A percentile compares a stretch with the other conserved stretches of the same genome.
Conservation (phyloP, 1,284 basidiomycete species). For the Pholiota adiposa region DNA sequence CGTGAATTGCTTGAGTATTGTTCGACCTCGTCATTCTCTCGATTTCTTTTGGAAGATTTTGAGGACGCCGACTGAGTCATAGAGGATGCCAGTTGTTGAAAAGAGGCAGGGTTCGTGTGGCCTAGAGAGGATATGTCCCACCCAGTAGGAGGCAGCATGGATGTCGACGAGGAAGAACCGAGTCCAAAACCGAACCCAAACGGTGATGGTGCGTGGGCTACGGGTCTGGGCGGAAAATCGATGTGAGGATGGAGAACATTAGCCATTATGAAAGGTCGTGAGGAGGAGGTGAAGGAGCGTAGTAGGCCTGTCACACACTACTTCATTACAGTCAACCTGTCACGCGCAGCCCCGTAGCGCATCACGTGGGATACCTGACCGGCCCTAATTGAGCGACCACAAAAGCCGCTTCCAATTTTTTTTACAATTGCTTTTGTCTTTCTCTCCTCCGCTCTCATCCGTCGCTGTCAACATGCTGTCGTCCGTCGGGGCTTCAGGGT, state of each 20-base stretch:
- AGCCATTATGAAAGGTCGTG: conserved; percentile 55
- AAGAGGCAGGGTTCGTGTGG: conserved; percentile 52
- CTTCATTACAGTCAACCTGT: conserved; percentile 14
- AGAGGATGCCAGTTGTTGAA: conserved; percentile 53
- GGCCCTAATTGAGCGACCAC: conserved; percentile 41
- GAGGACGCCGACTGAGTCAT: conserved; percentile 37
- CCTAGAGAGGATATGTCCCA: conserved; percentile 41
- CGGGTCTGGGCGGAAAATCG: conserved; percentile 65
- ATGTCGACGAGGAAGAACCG: conserved; percentile 43
- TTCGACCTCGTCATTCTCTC: conserved; percentile 50
- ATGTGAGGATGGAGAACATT: conserved; percentile 71
- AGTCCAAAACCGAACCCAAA: conserved; percentile 76
- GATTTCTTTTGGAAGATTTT: conserved; percentile 57
- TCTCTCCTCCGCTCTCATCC: conserved; percentile 8
- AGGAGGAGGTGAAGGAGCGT: conserved; percentile 14
- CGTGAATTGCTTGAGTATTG: conserved; percentile 32
- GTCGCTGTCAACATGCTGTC: conserved; percentile 1
- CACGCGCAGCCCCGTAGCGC: conserved; percentile 14
- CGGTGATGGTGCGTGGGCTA: conserved; percentile 63
- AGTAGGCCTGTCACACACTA: conserved; percentile 4
- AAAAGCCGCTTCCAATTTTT: conserved; percentile 22
- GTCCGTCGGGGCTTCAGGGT: conserved; percentile 31
- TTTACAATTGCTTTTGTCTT: conserved; percentile 7
- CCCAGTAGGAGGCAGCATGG: conserved; percentile 32
- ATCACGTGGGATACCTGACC: conserved; percentile 26